Percentiles rank a stretch among this genome's conserved stretches.
Conservation (phyloP, 257 asterid species). For the Fraxinus pennsylvanica region DNA sequence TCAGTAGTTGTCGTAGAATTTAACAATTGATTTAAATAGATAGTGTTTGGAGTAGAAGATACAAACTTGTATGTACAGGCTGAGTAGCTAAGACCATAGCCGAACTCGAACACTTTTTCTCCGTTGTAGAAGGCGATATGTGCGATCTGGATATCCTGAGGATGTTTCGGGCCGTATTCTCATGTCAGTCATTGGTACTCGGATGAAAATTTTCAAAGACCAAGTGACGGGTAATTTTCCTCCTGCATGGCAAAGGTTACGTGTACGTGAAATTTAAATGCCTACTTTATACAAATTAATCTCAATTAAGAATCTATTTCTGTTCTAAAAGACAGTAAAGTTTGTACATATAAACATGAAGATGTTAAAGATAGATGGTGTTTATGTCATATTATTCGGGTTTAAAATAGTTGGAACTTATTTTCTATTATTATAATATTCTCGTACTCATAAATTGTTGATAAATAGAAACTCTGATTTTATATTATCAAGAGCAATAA, state of each 20-base stretch:
- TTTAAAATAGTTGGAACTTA: no score
- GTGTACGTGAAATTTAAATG: no score
- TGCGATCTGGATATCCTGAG: slow-evolving; percentile 72
- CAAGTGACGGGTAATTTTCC: slow-evolving; percentile 83
- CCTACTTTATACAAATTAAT: no score
- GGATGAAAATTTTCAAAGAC: slow-evolving; percentile 65
- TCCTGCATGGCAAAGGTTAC: slow-evolving; percentile 37
- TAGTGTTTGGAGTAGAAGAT: slow-evolving; percentile 48
- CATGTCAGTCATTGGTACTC: slow-evolving; percentile 84
- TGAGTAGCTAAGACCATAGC: slow-evolving; percentile 82
- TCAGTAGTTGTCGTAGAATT: neutral
- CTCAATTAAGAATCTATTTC: no score
- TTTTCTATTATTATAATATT: no score
- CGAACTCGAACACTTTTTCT: slow-evolving; percentile 64
- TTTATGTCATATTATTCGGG: no score
- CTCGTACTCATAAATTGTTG: no score
- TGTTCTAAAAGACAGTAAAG: no score
- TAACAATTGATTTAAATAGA: slow-evolving; percentile 40
- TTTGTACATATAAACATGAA: no score
- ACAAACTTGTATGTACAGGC: slow-evolving; percentile 47
- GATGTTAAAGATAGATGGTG: no score
- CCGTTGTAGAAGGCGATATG: slow-evolving; percentile 73
- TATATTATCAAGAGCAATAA: no score
- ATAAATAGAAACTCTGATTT: no score
- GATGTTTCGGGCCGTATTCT: slow-evolving; percentile 72